A percentile compares a stretch with the other conserved stretches of the same genome.
phyloP scores from a whole-genome alignment of 2,329 filamentous ascomycete genomes.

The Trichoderma sp. region DNA sequence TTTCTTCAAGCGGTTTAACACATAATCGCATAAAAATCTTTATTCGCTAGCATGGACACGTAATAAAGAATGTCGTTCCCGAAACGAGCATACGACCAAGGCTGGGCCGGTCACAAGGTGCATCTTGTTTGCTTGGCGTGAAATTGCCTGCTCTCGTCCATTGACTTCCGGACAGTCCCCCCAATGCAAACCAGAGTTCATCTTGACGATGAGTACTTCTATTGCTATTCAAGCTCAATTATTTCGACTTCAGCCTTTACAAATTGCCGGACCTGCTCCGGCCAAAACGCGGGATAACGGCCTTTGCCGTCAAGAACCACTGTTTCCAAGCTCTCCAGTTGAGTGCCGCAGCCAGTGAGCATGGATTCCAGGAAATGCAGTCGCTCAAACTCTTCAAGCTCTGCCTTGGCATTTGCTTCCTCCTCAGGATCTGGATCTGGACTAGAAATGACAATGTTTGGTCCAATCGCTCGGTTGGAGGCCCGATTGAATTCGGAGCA shows the following conservation, averaged over 20 bases:
- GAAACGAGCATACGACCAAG: background rate
- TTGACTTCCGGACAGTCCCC: no score
- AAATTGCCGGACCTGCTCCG: slow-evolving; percentile 7
- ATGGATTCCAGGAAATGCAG: background rate
- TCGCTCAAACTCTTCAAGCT: background rate
- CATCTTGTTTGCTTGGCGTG: no score
- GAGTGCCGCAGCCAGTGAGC: background rate
- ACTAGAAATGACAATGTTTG: background rate
- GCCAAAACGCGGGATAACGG: slow-evolving; percentile 7
- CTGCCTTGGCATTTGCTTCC: background rate
- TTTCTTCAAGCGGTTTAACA: background rate
- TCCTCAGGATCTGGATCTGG: background rate
- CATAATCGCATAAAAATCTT: background rate
- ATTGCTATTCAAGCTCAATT: no score
- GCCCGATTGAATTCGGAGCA: background rate
- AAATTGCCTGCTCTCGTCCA: no score
- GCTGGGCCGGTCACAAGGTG: background rate
- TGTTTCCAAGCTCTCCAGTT: slow-evolving; percentile 4
- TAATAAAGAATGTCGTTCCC: background rate
- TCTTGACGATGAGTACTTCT: no score
- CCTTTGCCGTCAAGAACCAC: slow-evolving; percentile 12
- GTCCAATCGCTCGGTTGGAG: background rate
- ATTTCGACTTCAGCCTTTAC: background rate
- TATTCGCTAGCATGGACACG: background rate
- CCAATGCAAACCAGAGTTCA: no score